These are phyloP conservation scores for Pseudonitzschia delicatissima DNA, from an alignment of 108 stramenopile genomes.

Conservation along the genomic window DNA sequence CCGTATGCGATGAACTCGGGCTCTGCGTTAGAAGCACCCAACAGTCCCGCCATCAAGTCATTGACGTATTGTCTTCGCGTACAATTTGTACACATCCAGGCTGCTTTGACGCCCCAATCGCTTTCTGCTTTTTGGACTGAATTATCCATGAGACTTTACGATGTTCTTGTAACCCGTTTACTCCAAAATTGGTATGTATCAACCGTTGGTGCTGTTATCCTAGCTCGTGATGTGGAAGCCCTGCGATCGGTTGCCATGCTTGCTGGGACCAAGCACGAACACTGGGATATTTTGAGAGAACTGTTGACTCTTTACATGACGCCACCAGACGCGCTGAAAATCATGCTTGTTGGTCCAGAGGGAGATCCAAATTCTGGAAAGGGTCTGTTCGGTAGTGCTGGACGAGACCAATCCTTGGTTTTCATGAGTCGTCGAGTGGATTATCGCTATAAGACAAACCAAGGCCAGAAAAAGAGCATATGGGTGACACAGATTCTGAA, in stretches of 20 bases:
- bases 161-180: slow-evolving; percentile 72
- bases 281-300: slow-evolving; percentile 79
- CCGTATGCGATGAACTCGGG: slow-evolving; percentile 78
- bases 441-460: slow-evolving; percentile 68
- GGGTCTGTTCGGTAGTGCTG: slow-evolving; percentile 75
- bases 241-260: slow-evolving; percentile 75
- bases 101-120: slow-evolving; percentile 73
- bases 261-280: slow-evolving; percentile 75
- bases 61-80: slow-evolving; percentile 74
- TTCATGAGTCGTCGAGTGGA: slow-evolving; percentile 83
- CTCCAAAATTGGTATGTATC: slow-evolving; percentile 75
- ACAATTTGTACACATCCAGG: slow-evolving; percentile 81
- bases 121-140: slow-evolving; percentile 84
- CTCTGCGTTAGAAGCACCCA: slow-evolving; percentile 66
- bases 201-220: slow-evolving; percentile 78
- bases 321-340: slow-evolving; percentile 79
- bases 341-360: slow-evolving; percentile 78
- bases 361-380: slow-evolving; percentile 78
- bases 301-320: slow-evolving; percentile 84
- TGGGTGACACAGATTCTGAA: slow-evolving; percentile 76
- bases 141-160: slow-evolving; percentile 81
- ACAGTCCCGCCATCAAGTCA: slow-evolving; percentile 83
- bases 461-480: slow-evolving; percentile 58
- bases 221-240: slow-evolving; percentile 82
- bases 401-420: slow-evolving; percentile 71